phyloP scores from a whole-genome alignment of 345 rosid species.

The Erodium maritimum region DNA sequence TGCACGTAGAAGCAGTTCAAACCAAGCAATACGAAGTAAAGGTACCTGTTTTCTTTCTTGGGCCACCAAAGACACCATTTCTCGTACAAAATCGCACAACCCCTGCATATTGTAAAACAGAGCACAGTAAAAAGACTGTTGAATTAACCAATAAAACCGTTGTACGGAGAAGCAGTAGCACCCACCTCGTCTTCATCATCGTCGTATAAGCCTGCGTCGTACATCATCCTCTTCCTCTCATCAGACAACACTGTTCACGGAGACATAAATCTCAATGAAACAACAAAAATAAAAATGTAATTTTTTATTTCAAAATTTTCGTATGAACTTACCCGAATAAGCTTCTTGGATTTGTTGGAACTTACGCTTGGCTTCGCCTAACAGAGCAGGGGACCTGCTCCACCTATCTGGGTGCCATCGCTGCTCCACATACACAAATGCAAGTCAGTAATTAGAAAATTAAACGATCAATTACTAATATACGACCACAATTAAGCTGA shows the following conservation, averaged over 20 bases:
- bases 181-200: conserved; percentile 42
- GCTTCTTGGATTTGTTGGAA: conserved; percentile 62
- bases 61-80: conserved; percentile 37
- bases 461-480: no score
- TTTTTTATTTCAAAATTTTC: no score
- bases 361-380: conserved; percentile 32
- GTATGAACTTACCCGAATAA: conserved; percentile 40
- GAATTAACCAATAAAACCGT: neutral
- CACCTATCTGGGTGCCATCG: conserved; percentile 59
- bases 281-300: no score
- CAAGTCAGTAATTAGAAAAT: no score
- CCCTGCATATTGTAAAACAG: conserved; percentile 21
- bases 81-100: conserved; percentile 37
- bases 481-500: no score
- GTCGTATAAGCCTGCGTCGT: conserved; percentile 37
- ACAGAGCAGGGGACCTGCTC: conserved; percentile 31
- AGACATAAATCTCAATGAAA: no score
- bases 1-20: no score
- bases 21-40: no score
- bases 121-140: no score
- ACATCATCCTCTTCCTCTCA: conserved; percentile 30
- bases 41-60: conserved; percentile 30
- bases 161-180: neutral
- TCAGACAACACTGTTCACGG: conserved; percentile 31
- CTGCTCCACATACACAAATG: conserved; percentile 27